Base-by-base conservation (phyloP, 352 stramenopile genomes). In the Globisporangium nunn region DNA sequence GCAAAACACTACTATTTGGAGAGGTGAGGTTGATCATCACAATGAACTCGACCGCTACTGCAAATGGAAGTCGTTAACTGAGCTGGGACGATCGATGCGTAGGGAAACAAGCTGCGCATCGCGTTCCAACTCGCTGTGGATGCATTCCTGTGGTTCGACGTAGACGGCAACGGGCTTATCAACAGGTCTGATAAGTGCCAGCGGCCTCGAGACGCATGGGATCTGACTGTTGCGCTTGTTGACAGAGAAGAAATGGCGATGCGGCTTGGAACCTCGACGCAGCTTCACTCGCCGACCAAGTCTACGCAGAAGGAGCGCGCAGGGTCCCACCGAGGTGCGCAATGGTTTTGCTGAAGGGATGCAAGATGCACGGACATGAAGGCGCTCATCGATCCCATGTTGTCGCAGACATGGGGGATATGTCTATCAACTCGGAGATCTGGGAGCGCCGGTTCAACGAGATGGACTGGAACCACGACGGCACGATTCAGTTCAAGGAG, bases 401-500 rank as follows among this genome's bases (percentile, higher is more conserved):
- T 48, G 30, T 23, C 43, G 28, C 35, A 67, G 72, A 67, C 18
- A 56, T 56, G 0, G 63, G 64, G 10, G 65, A 83, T 43, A 55
- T 70, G 55, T 81, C 76, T 14, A 87, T 85, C 58, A 90, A 87
- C 55, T 52, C 76, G 29, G 76, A 72, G 23, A 91, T 93, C 37
- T 90, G 75, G 74, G 81, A 93, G 56, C 78, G 74, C 33, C 85
- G 87, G 11, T 96, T 90, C 46, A 79, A 75, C 54, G 85, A 96
- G 61, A 93, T 96, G 79, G 85, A 95, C 53, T 94, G 83, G 77
- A 81, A 95, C 51, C 64, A 89, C 44, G 83, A 94, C 60, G 87
- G 85, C 18, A 78, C 70, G 29, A 93, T 94, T 56, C 84, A 93
- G 15, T 95, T 93, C 61, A 93, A 91, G 54, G 87, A 96, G 61